A percentile compares a stretch with the other conserved stretches of the same genome.
Conservation (phyloP, 78 protist genomes). For the Salpingoeca rosetta region DNA sequence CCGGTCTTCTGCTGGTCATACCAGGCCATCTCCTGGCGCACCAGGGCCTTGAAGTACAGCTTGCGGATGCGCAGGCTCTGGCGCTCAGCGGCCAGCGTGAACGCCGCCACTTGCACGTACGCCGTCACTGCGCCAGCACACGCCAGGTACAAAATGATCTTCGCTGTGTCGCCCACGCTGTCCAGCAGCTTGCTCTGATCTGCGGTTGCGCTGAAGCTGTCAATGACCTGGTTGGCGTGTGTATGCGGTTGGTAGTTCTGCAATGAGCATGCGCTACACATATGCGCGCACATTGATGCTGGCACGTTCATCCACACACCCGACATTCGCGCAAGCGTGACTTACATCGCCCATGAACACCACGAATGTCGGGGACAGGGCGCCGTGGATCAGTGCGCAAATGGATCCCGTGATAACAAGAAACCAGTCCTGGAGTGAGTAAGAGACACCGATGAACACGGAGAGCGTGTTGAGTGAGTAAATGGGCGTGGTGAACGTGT, state of each 20-base stretch:
- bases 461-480: no score
- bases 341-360: background rate
- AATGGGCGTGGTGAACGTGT: no score
- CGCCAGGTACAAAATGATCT: slow-evolving; percentile 19
- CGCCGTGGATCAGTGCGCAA: background rate
- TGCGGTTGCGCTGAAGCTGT: background rate
- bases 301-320: no score
- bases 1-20: background rate
- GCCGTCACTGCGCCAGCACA: slow-evolving; percentile 19
- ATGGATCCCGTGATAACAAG: background rate
- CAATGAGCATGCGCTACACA: no score
- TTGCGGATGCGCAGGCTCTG: slow-evolving; percentile 11
- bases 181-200: background rate
- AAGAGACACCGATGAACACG: no score
- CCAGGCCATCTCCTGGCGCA: slow-evolving; percentile 26
- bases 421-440: background rate
- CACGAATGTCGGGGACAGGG: background rate
- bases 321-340: no score
- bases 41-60: background rate
- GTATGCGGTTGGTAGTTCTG: no score
- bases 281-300: background rate
- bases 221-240: no score
- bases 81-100: slow-evolving; percentile 14
- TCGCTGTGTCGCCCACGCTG: background rate
- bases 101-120: slow-evolving; percentile 35